Evolutionary conservation across 2,329 filamentous ascomycete species (phyloP).

Genomic region (Pseudocercospora eumusae): DNA sequence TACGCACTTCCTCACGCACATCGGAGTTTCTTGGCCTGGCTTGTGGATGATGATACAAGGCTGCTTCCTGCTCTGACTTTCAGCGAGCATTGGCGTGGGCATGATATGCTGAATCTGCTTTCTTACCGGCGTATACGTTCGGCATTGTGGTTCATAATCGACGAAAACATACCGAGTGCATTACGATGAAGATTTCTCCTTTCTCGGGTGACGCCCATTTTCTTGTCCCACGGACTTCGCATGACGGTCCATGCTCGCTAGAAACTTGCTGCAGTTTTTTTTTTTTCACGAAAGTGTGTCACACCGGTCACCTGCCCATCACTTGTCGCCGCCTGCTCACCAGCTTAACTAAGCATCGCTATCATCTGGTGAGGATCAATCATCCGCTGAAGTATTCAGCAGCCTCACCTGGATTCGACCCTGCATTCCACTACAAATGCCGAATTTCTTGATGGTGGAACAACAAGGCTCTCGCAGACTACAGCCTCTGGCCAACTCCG

Average conservation of each 20-base stretch:
- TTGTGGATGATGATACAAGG: neutral
- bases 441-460: too few species aligned
- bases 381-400: too few species aligned
- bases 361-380: too few species aligned
- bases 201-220: neutral
- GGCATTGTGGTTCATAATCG: neutral
- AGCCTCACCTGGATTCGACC: too few species aligned
- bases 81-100: constrained; percentile 11
- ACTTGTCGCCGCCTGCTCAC: too few species aligned
- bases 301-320: too few species aligned
- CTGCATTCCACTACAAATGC: too few species aligned
- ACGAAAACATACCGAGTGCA: neutral
- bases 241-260: neutral
- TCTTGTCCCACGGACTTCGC: neutral
- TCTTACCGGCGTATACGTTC: neutral
- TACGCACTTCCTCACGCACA: neutral
- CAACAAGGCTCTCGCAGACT: too few species aligned
- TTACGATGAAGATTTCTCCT: neutral
- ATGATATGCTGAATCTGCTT: neutral
- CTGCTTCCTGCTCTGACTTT: neutral
- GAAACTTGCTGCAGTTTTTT: neutral
- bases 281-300: too few species aligned
- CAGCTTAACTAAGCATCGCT: too few species aligned
- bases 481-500: too few species aligned
- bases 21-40: neutral